Conservation (phyloP, 768 basidiomycete genomes). For the Psilocybe subaeruginosa region DNA sequence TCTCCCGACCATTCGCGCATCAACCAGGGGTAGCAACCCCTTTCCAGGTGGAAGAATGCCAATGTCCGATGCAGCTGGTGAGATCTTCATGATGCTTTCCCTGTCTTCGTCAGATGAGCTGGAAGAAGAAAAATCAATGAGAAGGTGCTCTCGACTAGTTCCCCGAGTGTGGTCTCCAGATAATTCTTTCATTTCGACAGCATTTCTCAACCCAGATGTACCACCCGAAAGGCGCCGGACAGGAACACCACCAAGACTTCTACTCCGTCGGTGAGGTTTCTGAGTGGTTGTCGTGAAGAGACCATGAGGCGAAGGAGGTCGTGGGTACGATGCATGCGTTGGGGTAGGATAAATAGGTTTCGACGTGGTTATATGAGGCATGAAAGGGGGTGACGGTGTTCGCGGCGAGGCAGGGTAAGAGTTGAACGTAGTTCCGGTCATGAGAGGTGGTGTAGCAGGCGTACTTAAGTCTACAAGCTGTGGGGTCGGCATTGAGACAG, state of each 20-base stretch:
- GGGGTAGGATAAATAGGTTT: slow-evolving; percentile 9
- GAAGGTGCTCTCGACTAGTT: slow-evolving; percentile 21
- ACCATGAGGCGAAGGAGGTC: slow-evolving; percentile 23
- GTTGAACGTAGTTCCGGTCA: slow-evolving; percentile 3
- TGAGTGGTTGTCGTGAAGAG: slow-evolving; percentile 27
- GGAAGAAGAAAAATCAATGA: slow-evolving; percentile 28
- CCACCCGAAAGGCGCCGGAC: slow-evolving; percentile 26
- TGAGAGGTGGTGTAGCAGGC: slow-evolving; percentile 15
- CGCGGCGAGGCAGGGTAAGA: slow-evolving; percentile 14
- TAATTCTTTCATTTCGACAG: slow-evolving; percentile 11
- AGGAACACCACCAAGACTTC: slow-evolving; percentile 29
- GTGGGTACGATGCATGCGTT: slow-evolving; percentile 11
- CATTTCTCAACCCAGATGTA: slow-evolving; percentile 21
- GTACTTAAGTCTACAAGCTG: slow-evolving; percentile 18
- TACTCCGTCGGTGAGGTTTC: slow-evolving; percentile 23
- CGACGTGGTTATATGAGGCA: not conserved
- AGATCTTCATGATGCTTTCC: slow-evolving; percentile 14
- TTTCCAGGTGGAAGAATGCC: slow-evolving; percentile 12
- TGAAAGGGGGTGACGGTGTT: slow-evolving; percentile 13
- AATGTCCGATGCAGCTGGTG: slow-evolving; percentile 25
- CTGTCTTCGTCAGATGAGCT: slow-evolving; percentile 17
- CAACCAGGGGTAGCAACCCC: not conserved
- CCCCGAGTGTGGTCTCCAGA: slow-evolving; percentile 9
- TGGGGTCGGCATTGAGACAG: slow-evolving; percentile 1
- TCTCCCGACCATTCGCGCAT: slow-evolving; percentile 12